Evolutionary conservation across 345 rosid species (phyloP).

Genomic region (Turnera subulata): DNA sequence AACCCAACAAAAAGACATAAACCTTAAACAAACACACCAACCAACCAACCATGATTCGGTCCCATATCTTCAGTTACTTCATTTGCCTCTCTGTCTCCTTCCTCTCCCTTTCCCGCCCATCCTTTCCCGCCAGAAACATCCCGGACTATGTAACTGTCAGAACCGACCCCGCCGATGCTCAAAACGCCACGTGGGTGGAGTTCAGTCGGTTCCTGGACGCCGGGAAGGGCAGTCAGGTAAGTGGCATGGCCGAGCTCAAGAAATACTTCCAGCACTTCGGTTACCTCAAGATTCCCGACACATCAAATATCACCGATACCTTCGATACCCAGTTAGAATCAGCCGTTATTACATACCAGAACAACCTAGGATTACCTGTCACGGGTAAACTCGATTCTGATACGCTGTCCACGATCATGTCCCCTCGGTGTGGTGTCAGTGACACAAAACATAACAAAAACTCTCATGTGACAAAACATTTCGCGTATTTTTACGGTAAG

Average conservation of each 20-base stretch:
- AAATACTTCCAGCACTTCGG: constrained; percentile 77
- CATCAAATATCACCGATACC: constrained; percentile 41
- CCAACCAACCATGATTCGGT: constrained; percentile 38
- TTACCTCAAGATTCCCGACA: constrained; percentile 38
- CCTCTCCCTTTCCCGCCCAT: constrained; percentile 24
- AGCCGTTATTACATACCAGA: constrained; percentile 56
- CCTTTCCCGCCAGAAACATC: constrained; percentile 39
- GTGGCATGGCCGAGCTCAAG: constrained; percentile 85
- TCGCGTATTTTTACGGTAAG: constrained; percentile 59
- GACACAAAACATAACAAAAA: constrained; percentile 26
- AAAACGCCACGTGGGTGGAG: constrained; percentile 64
- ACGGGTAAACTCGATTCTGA: constrained; percentile 63
- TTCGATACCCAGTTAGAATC: constrained; percentile 56
- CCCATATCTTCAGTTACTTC: constrained; percentile 26
- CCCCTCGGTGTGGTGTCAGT: constrained; percentile 80
- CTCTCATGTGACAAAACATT: constrained; percentile 44
- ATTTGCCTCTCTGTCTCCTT: constrained; percentile 19
- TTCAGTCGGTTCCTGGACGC: constrained; percentile 66
- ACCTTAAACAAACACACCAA: no score
- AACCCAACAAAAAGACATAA: background rate
- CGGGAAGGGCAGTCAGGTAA: constrained; percentile 55
- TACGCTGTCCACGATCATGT: constrained; percentile 52
- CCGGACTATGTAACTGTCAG: constrained; percentile 34
- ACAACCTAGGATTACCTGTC: constrained; percentile 53
- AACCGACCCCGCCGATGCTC: constrained; percentile 19